phyloP scores from a whole-genome alignment of 352 stramenopile genomes.

The Aphanomyces stellatus region DNA sequence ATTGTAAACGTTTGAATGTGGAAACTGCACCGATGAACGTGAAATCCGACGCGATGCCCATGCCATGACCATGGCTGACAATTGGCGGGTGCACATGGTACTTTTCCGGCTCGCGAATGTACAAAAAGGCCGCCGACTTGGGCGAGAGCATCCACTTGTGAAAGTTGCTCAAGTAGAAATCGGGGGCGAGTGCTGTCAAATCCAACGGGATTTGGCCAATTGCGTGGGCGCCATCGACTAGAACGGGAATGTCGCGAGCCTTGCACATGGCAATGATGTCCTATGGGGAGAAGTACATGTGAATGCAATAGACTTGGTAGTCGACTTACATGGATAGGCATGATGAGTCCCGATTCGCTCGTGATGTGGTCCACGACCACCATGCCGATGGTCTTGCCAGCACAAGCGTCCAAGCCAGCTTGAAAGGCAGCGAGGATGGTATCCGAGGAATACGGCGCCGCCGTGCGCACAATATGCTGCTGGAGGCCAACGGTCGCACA shows the following conservation, averaged over 20 bases:
- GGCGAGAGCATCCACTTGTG: slow-evolving; percentile 20
- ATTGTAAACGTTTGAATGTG: too few species aligned
- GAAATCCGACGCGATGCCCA: not conserved
- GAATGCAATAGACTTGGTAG: not conserved
- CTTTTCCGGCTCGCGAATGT: slow-evolving; percentile 12
- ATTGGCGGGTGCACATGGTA: not conserved
- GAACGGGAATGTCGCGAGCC: not conserved
- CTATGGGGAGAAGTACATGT: not conserved
- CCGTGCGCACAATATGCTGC: not conserved
- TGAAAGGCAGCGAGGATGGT: not conserved
- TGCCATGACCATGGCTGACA: not conserved
- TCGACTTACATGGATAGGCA: slow-evolving; percentile 1
- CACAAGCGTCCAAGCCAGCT: not conserved
- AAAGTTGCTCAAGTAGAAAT: slow-evolving; percentile 21
- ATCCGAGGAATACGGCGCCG: not conserved
- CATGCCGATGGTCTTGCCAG: not conserved
- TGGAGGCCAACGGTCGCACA: not conserved
- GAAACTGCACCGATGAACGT: not conserved
- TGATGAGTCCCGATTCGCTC: slow-evolving; percentile 2
- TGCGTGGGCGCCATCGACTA: slow-evolving; percentile 19
- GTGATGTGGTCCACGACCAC: slow-evolving; percentile 20
- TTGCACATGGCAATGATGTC: slow-evolving; percentile 17
- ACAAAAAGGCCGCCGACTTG: slow-evolving; percentile 17
- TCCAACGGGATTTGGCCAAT: slow-evolving; percentile 16
- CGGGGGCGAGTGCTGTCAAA: not conserved